These are phyloP conservation scores for Ajuga reptans DNA, from an alignment of 305 asterid genomes.

Conservation along the genomic window DNA sequence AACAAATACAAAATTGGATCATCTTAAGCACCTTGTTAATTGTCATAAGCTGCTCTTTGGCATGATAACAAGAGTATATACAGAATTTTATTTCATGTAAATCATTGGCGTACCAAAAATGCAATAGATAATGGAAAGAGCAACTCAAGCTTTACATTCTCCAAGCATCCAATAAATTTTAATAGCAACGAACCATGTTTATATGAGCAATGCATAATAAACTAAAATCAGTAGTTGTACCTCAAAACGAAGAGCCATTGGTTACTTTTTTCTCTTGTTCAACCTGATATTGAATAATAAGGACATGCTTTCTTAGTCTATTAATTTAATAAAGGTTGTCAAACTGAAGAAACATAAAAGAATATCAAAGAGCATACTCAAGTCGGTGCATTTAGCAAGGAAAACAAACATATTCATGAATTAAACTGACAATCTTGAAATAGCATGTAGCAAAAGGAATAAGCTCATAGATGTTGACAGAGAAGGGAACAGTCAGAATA, in stretches of 20 bases:
- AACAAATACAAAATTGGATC: background rate
- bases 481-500: background rate
- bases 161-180: background rate
- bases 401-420: background rate
- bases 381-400: background rate
- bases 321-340: background rate
- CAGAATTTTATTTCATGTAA: background rate
- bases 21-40: background rate
- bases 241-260: slow-evolving; percentile 55
- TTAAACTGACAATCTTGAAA: background rate
- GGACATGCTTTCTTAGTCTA: background rate
- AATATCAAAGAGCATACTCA: background rate
- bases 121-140: background rate
- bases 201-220: background rate
- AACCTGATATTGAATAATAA: slow-evolving; percentile 7
- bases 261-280: background rate
- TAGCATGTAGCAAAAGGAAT: background rate
- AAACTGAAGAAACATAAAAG: background rate
- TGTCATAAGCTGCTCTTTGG: background rate
- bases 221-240: slow-evolving; percentile 15
- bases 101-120: background rate
- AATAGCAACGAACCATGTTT: background rate
- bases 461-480: background rate
- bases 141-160: slow-evolving; percentile 11
- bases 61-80: background rate